Percentiles rank a stretch among this genome's conserved stretches.
Evolutionary conservation across 2,329 filamentous ascomycete species (phyloP).

Genomic region (Diaporthe ampelina): DNA sequence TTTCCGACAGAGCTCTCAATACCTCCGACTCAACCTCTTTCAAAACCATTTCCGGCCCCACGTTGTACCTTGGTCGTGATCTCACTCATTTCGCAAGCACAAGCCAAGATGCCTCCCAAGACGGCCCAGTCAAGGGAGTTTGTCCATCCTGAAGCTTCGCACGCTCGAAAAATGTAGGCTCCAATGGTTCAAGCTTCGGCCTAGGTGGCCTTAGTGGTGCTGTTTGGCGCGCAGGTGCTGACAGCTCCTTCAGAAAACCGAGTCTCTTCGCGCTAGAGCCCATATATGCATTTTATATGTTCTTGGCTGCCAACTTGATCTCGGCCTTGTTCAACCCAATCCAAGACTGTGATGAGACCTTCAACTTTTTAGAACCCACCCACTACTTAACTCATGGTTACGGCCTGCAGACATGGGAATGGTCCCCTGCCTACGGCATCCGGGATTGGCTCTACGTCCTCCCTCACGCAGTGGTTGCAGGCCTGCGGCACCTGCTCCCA

Average conservation of each 20-base stretch:
- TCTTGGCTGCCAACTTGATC: slow-evolving; percentile 79
- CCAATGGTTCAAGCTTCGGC: neutral
- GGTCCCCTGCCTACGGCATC: slow-evolving; percentile 94
- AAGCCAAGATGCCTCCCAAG: slow-evolving; percentile 57
- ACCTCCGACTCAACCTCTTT: neutral
- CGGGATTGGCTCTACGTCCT: slow-evolving; percentile 93
- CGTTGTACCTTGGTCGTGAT: neutral
- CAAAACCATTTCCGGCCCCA: neutral
- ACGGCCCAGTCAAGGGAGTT: slow-evolving; percentile 53
- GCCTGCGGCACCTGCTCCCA: slow-evolving; percentile 74
- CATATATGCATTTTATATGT: slow-evolving; percentile 84
- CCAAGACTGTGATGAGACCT: slow-evolving; percentile 98
- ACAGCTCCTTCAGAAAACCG: slow-evolving; percentile 53
- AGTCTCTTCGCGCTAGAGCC: slow-evolving; percentile 77
- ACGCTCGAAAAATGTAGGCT: slow-evolving; percentile 66
- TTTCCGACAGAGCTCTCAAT: slow-evolving; percentile 24
- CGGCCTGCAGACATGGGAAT: slow-evolving; percentile 98
- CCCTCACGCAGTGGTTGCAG: slow-evolving; percentile 82
- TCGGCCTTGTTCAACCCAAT: slow-evolving; percentile 90
- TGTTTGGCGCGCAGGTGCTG: slow-evolving; percentile 2
- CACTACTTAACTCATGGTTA: slow-evolving; percentile 95
- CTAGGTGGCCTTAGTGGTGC: slow-evolving; percentile 6
- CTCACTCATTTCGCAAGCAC: neutral
- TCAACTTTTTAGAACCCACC: slow-evolving; percentile 98
- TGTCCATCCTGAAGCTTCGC: slow-evolving; percentile 63